Conservation (phyloP, 345 rosid species). For the Eucalyptus erythrocorys region DNA sequence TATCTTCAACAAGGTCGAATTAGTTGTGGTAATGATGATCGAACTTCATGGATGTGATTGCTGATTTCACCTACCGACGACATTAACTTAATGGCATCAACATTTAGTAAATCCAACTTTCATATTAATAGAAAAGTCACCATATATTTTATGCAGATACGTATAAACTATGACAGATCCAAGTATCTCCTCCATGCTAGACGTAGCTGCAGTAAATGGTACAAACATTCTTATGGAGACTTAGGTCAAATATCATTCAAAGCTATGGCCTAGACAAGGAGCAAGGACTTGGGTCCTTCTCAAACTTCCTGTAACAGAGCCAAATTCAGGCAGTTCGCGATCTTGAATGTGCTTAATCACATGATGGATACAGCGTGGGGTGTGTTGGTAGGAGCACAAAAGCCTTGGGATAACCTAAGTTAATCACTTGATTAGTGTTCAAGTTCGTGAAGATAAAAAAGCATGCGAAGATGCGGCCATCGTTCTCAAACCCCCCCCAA, state of each 20-base stretch:
- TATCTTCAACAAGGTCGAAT: neutral
- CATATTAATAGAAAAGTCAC: neutral
- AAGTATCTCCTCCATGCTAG: neutral
- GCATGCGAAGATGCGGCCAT: neutral
- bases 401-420: neutral
- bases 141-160: neutral
- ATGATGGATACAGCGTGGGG: neutral
- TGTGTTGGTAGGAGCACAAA: neutral
- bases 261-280: neutral
- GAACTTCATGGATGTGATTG: neutral
- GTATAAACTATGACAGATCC: neutral
- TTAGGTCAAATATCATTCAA: neutral
- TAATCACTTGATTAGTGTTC: neutral
- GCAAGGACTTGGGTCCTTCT: neutral
- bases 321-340: neutral
- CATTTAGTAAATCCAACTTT: neutral
- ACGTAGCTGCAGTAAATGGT: neutral
- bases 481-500: neutral
- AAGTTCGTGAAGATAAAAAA: neutral
- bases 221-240: neutral
- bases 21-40: neutral
- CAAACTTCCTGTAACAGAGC: neutral
- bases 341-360: neutral
- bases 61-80: neutral
- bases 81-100: neutral